These are phyloP conservation scores for Populus hybrid DNA, from an alignment of 441 rosid genomes.

Conservation along the genomic window DNA sequence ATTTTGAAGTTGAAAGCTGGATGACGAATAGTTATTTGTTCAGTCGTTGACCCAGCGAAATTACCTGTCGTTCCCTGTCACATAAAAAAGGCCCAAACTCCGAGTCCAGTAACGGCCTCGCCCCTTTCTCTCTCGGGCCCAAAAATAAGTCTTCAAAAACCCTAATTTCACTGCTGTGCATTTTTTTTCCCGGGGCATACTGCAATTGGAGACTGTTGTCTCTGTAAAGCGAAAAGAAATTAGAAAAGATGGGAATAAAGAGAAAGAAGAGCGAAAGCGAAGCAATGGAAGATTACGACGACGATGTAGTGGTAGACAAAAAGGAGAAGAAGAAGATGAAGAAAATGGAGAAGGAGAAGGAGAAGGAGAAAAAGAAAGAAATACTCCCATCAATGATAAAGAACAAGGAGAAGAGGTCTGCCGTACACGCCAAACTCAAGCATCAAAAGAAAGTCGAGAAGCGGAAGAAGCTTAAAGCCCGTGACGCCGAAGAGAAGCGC, in stretches of 20 bases:
- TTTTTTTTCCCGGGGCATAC: too few relatives aligned
- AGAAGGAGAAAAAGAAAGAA: conserved; percentile 35
- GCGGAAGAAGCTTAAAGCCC: conserved; percentile 72
- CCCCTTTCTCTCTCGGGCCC: too few relatives aligned
- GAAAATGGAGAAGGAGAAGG: conserved; percentile 19
- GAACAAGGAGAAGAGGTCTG: conserved; percentile 88
- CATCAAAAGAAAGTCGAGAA: conserved; percentile 82
- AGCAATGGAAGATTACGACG: conserved; percentile 9
- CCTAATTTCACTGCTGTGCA: too few relatives aligned
- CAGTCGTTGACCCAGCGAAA: too few relatives aligned
- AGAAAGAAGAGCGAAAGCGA: conserved; percentile 24
- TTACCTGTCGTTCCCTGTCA: too few relatives aligned
- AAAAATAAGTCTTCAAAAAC: too few relatives aligned
- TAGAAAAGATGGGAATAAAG: conserved; percentile 36
- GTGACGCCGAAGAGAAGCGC: conserved; percentile 69
- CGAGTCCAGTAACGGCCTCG: too few relatives aligned
- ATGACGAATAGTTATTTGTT: too few relatives aligned
- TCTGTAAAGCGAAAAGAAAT: neutral
- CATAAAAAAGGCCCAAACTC: too few relatives aligned
- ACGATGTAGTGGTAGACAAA: neutral
- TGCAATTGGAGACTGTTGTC: neutral
- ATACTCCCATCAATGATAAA: conserved; percentile 85
- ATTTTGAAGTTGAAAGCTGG: too few relatives aligned
- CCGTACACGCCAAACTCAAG: conserved; percentile 66
- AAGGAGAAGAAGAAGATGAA: conserved; percentile 8